Evolutionary conservation across 768 basidiomycete species (phyloP).

Genomic region (Suillus decipiens): DNA sequence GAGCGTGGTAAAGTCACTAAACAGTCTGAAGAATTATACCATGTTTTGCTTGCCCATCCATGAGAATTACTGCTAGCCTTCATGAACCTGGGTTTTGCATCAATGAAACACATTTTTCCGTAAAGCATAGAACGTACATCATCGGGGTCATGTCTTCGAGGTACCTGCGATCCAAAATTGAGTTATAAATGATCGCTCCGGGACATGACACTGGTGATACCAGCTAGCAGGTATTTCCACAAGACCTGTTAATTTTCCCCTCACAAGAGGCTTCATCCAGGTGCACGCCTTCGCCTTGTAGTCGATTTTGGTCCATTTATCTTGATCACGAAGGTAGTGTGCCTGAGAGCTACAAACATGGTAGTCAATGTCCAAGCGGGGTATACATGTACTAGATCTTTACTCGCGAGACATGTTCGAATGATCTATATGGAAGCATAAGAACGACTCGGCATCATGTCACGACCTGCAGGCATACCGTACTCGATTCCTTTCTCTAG

Average conservation of each 20-base stretch:
- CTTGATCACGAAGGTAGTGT: conserved; percentile 63
- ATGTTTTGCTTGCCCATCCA: conserved; percentile 49
- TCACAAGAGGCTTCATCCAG: conserved; percentile 72
- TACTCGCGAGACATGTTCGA: conserved; percentile 55
- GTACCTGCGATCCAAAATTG: conserved; percentile 38
- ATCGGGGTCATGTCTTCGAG: conserved; percentile 72
- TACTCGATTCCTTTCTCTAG: conserved; percentile 74
- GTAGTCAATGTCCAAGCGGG: neutral
- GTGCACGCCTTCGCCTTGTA: conserved; percentile 52
- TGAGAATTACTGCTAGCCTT: conserved; percentile 64
- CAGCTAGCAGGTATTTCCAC: conserved; percentile 69
- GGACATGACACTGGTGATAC: conserved; percentile 30
- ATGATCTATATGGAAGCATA: conserved; percentile 39
- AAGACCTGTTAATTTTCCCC: conserved; percentile 61
- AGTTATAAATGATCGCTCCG: neutral
- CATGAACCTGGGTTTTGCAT: conserved; percentile 52
- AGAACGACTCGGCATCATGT: conserved; percentile 11
- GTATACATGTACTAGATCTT: conserved; percentile 2
- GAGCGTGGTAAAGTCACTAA: neutral
- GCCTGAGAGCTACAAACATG: conserved; percentile 46
- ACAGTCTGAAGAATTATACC: neutral
- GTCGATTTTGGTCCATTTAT: conserved; percentile 71
- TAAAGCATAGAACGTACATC: conserved; percentile 43
- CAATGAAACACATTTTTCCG: conserved; percentile 4
- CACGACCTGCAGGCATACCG: conserved; percentile 36